Base-by-base conservation (phyloP, 257 asterid genomes). In the Solanum ahanhuiri region DNA sequence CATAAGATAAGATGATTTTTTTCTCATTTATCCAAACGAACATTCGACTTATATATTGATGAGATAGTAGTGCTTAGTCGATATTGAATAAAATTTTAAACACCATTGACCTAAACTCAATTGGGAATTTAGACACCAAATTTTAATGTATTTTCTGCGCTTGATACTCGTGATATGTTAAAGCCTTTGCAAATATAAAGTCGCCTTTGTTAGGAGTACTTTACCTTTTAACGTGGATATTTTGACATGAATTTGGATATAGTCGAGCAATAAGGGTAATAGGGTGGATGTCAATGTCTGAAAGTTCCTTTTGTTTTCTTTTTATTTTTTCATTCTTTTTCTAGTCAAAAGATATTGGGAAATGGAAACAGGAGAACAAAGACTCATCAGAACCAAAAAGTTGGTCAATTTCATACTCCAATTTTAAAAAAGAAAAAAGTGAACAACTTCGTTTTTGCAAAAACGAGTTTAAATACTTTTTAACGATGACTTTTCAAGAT, bases 121-220 rank as follows among this genome's bases (percentile, higher is more conserved):
- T 60, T n/a, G 67, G 30, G 6, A 2, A 22, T 60, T 3, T 22
- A 22, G 64, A 57, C 2, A 2, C 11, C 64, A 57, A 54, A 54
- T 18, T 60, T 63, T n/a, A 12, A 63, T 63, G 15, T 66, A 66
- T 28, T 66, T 66, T 66, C 9, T 25, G 73, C 3, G 20, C 0
- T 63, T 64, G 9, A 64, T 25, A 64, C 9, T 66, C 9, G 1
- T 25, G 4, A 25, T 66, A 66, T 12, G 20, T 48, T 48, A 6
- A 45, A 4, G 6, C 18, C 0, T 48, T 14, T 0, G 20, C 2
- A 0, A 2, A 2, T 48, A 48, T 0, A 1, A 2, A 48, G 0
- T 14, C 0, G 20, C 3, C 20, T 14, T 48, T 14, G 7, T 14
- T 48, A 48, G 20, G 0, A 12, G 7, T 5, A 48, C 7, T 48